Base-by-base conservation (phyloP, 1,284 basidiomycete genomes). In the Taiwanofungus camphoratus region DNA sequence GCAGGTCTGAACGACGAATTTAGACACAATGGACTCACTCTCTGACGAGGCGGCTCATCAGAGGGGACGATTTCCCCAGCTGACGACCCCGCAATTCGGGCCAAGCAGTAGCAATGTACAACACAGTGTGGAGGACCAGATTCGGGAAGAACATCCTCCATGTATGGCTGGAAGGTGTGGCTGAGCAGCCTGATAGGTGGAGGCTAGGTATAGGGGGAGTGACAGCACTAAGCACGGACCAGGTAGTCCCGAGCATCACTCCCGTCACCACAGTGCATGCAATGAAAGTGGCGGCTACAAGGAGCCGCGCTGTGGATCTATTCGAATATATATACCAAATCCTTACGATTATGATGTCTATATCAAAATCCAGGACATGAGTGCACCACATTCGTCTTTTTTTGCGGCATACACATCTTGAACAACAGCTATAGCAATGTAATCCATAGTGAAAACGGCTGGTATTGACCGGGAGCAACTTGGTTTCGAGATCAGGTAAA, bases 311-410 rank as follows among this genome's bases (percentile, higher is more conserved):
- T 16, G 51, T 13, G 13, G n/a, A 29, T 29, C 44, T 46, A 36
- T 50, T 51, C 11, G 54, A 48, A 39, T 52, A 61, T 42, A 61
- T 55, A 39, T 59, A 57, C 54, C 59, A 61, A 18, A 60, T 53
- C 4, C 59, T 52, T n/a, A 61, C 46, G 21, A 58, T 49, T 30
- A 61, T 54, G 41, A 61, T 54, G 2, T 48, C 59, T 61, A 31
- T 22, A 8, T 19, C 1, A 23, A 6, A 26, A 20, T n/a, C 6
- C 5, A n/a, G 13, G 4, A 35, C 26, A 20, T 37, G 13, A 4
- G 20, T 6, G 23, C 4, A 31, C 34, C n/a, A 30, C 11, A 26
- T n/a, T 1, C n/a, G 19, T 18, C 24, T 26, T n/a, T 12, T 4
- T 12, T 41, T 13, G 5, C 7, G 2, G n/a, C 6, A 13, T 27